These are phyloP conservation scores for Corylus avellana DNA, from an alignment of 306 rosid genomes.

Conservation along the genomic window DNA sequence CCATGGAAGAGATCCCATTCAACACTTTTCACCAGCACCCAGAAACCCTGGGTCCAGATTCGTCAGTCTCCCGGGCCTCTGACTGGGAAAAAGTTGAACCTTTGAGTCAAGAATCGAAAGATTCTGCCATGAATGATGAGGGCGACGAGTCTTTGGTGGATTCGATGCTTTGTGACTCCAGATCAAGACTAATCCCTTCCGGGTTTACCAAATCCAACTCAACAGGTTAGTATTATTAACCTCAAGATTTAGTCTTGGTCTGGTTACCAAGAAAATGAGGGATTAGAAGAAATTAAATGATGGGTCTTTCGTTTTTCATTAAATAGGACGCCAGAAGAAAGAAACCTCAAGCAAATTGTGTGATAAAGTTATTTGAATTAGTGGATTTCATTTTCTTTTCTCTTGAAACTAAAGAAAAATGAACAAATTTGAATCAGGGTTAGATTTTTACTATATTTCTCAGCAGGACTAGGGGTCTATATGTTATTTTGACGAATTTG, in stretches of 20 bases:
- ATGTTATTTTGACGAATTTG: background rate
- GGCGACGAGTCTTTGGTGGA: conserved; percentile 41
- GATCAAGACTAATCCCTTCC: conserved; percentile 51
- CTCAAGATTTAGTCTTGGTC: background rate
- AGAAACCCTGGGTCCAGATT: conserved; percentile 47
- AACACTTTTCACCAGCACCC: conserved; percentile 30
- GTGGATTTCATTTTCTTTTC: background rate
- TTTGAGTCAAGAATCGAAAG: conserved; percentile 33
- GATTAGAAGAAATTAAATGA: background rate
- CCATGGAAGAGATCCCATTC: conserved; percentile 46
- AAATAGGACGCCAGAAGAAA: background rate
- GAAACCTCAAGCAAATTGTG: background rate
- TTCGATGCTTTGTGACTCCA: conserved; percentile 59
- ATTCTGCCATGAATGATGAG: conserved; percentile 36
- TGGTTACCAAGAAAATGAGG: conserved; percentile 1
- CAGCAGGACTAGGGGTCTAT: background rate
- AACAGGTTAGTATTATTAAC: conserved; percentile 42
- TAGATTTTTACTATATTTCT: background rate
- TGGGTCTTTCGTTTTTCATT: background rate
- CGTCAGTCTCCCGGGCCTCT: conserved; percentile 13
- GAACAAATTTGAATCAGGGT: background rate
- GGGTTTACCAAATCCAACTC: conserved; percentile 60
- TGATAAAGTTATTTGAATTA: too few relatives aligned
- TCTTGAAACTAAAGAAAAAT: background rate
- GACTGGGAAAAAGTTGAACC: conserved; percentile 14